These are phyloP conservation scores for Endocalyx cinctus DNA, from an alignment of 2,329 filamentous ascomycete species.

Conservation along the genomic window DNA sequence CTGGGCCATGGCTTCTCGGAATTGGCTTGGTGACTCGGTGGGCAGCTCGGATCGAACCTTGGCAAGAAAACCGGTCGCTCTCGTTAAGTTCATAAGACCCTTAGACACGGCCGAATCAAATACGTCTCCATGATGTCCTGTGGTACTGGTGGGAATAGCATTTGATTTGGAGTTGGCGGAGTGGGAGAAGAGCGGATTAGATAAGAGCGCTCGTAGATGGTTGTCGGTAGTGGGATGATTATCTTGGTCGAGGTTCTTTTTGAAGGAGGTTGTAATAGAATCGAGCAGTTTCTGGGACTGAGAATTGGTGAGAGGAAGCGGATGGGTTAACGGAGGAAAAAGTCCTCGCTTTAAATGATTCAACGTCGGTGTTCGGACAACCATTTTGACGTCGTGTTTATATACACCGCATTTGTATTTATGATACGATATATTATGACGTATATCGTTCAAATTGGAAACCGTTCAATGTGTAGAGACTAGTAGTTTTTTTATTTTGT, in stretches of 20 bases:
- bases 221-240: conserved; percentile 41
- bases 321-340: conserved; percentile 45
- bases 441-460: too few relatives aligned
- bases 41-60: conserved; percentile 40
- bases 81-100: conserved; percentile 51
- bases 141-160: conserved; percentile 9
- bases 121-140: conserved; percentile 46
- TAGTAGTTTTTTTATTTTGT: too few relatives aligned
- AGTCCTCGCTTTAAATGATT: conserved; percentile 34
- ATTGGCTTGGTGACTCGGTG: conserved; percentile 27
- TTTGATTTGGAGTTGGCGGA: conserved; percentile 11
- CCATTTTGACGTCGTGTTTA: conserved; percentile 18
- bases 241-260: conserved; percentile 53
- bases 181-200: conserved; percentile 50
- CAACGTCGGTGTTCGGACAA: conserved; percentile 30
- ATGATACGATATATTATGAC: too few relatives aligned
- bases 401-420: too few relatives aligned
- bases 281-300: conserved; percentile 53
- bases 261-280: conserved; percentile 52
- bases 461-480: too few relatives aligned
- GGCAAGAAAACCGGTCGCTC: conserved; percentile 50
- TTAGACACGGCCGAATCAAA: conserved; percentile 52
- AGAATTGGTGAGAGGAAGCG: conserved; percentile 43
- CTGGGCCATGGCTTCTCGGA: conserved; percentile 30
- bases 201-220: conserved; percentile 53